Evolutionary conservation across 306 rosid species (phyloP).

Genomic region (Lathyrus oleraceus): DNA sequence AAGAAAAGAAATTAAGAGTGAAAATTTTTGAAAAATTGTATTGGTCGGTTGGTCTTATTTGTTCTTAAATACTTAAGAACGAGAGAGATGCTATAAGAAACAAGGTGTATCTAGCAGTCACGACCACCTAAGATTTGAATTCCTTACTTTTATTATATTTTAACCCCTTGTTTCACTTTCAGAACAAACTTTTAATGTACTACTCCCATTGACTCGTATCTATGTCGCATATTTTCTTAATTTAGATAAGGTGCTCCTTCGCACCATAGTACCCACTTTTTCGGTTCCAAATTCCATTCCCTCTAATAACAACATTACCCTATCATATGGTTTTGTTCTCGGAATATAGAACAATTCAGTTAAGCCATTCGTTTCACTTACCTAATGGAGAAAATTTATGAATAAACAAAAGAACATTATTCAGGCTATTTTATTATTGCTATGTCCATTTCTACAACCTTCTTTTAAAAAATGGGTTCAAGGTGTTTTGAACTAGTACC

Average conservation of each 20-base stretch:
- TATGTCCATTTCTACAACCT: not conserved
- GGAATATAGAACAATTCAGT: conserved; percentile 27
- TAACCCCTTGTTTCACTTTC: not conserved
- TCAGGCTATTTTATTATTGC: not conserved
- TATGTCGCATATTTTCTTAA: not conserved
- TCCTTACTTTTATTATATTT: not conserved
- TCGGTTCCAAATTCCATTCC: conserved; percentile 28
- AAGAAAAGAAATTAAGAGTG: too few relatives aligned
- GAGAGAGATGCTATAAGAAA: not conserved
- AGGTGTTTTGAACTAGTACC: too few relatives aligned
- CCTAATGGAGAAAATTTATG: not conserved
- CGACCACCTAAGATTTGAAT: conserved; percentile 1
- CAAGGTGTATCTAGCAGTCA: conserved; percentile 18
- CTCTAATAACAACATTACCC: not conserved
- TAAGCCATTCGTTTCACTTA: conserved; percentile 20
- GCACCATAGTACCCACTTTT: conserved; percentile 2
- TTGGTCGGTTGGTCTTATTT: too few relatives aligned
- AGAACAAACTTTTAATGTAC: not conserved
- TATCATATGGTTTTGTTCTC: conserved; percentile 29
- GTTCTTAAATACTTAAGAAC: too few relatives aligned
- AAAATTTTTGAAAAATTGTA: too few relatives aligned
- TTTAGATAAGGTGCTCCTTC: conserved; percentile 21
- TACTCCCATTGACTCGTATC: conserved; percentile 6
- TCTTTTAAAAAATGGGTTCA: not conserved
- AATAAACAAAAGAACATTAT: not conserved